phyloP scores from a whole-genome alignment of 805 yeast genomes.

The Candida tammaniensis region DNA sequence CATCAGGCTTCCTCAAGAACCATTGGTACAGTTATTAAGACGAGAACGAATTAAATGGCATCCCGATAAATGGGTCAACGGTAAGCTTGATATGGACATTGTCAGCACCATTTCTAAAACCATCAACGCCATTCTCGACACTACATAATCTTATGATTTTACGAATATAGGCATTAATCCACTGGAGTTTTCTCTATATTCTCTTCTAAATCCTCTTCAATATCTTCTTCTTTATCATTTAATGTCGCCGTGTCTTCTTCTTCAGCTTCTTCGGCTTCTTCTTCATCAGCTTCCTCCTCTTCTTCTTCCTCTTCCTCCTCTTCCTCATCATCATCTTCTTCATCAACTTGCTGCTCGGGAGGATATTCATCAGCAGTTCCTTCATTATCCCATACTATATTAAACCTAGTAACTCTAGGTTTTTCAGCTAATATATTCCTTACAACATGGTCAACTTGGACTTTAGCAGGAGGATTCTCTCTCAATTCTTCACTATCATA shows the following conservation, averaged over 20 bases:
- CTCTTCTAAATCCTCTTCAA: conserved; percentile 21
- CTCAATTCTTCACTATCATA: conserved; percentile 90
- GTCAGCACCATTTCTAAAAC: conserved; percentile 29
- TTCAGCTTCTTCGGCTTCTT: conserved; percentile 41
- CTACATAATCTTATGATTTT: conserved; percentile 10
- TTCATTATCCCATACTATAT: conserved; percentile 91
- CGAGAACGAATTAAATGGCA: conserved; percentile 65
- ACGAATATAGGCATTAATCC: conserved; percentile 8
- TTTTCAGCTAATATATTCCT: conserved; percentile 94
- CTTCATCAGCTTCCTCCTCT: conserved; percentile 50
- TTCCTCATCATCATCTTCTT: conserved; percentile 54
- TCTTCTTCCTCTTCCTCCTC: conserved; percentile 61
- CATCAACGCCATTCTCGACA: conserved; percentile 29
- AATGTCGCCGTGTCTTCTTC: conserved; percentile 33
- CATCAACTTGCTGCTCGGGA: conserved; percentile 70
- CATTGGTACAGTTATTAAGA: conserved; percentile 28
- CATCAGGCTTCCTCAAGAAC: conserved; percentile 15
- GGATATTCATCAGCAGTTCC: conserved; percentile 70
- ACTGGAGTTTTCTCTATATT: conserved; percentile 14
- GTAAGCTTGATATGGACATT: conserved; percentile 21
- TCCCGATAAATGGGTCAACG: conserved; percentile 57
- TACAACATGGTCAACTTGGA: conserved; percentile 90
- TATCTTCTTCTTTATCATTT: conserved; percentile 33
- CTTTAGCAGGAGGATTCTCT: conserved; percentile 91
- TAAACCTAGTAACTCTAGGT: conserved; percentile 95